Percentiles rank a stretch among this genome's conserved stretches.
These are phyloP conservation scores for Phytopythium vexans DNA, from an alignment of 352 stramenopile genomes.

Conservation along the genomic window DNA sequence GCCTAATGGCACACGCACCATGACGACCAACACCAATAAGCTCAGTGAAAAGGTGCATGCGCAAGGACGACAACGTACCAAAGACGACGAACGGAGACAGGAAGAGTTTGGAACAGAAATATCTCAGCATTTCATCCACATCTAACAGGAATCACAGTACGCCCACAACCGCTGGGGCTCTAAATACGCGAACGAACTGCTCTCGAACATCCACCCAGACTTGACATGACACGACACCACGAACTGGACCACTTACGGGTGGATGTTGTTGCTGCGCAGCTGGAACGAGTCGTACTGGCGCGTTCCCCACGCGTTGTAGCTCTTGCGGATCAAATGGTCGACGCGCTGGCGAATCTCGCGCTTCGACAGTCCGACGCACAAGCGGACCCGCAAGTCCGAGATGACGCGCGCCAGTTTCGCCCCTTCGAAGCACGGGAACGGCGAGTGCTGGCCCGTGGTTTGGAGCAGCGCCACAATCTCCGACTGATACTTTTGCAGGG, in stretches of 20 bases:
- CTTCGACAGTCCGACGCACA: conserved; percentile 70
- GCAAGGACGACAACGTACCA: no score
- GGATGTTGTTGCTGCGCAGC: conserved; percentile 88
- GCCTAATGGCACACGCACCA: conserved; percentile 1
- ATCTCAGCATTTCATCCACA: no score
- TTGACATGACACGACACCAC: neutral
- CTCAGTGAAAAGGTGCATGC: no score
- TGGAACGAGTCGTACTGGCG: conserved; percentile 91
- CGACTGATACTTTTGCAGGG: conserved; percentile 90
- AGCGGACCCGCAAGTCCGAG: conserved; percentile 52
- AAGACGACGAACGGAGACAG: no score
- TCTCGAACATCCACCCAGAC: conserved; percentile 1
- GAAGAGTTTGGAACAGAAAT: no score
- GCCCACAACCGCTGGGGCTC: no score
- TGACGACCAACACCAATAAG: neutral
- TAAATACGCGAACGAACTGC: neutral
- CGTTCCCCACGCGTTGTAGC: conserved; percentile 87
- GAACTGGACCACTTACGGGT: conserved; percentile 29
- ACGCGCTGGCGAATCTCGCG: conserved; percentile 68
- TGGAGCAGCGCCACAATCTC: conserved; percentile 94
- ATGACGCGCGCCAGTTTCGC: conserved; percentile 60
- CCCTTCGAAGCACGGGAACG: conserved; percentile 93
- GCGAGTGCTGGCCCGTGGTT: conserved; percentile 93
- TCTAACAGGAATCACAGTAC: no score
- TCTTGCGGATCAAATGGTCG: conserved; percentile 81